phyloP scores from a whole-genome alignment of 2,329 filamentous ascomycete genomes.

The Clonostachys chloroleuca region DNA sequence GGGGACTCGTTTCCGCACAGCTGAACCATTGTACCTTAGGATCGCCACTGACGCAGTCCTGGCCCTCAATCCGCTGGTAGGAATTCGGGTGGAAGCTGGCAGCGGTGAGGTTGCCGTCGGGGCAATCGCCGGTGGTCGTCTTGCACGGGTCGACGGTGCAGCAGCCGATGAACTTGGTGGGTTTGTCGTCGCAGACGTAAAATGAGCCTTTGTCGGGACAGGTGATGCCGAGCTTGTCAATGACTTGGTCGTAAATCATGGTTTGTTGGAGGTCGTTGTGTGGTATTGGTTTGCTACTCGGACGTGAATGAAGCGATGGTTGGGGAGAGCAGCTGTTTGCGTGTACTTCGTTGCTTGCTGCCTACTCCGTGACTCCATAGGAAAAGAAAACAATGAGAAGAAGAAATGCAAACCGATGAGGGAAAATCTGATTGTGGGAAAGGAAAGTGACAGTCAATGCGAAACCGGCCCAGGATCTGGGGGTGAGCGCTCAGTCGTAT shows the following conservation, averaged over 20 bases:
- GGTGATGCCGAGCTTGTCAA: constrained; percentile 13
- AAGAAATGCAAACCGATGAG: too few species aligned
- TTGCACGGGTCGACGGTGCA: constrained; percentile 27
- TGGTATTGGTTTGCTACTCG: too few species aligned
- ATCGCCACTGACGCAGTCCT: constrained; percentile 14
- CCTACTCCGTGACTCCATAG: too few species aligned
- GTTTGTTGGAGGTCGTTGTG: too few species aligned
- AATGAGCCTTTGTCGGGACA: constrained; percentile 24
- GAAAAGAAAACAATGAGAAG: too few species aligned
- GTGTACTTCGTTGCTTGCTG: too few species aligned
- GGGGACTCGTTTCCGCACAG: constrained; percentile 13
- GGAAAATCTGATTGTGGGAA: too few species aligned
- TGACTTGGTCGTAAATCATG: neutral
- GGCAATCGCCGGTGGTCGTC: constrained; percentile 21
- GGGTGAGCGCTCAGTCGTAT: too few species aligned
- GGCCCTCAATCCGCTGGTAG: constrained; percentile 16
- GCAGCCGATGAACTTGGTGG: constrained; percentile 30
- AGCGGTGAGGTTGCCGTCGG: constrained; percentile 12
- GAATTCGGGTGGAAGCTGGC: constrained; percentile 14
- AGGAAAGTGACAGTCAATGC: too few species aligned
- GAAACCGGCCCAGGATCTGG: too few species aligned
- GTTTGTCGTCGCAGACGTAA: constrained; percentile 25
- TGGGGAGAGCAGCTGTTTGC: too few species aligned
- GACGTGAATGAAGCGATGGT: too few species aligned
- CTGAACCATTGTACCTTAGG: constrained; percentile 17